These are phyloP conservation scores for Xylaria venustula DNA, from an alignment of 495 filamentous ascomycete species.

Conservation along the genomic window DNA sequence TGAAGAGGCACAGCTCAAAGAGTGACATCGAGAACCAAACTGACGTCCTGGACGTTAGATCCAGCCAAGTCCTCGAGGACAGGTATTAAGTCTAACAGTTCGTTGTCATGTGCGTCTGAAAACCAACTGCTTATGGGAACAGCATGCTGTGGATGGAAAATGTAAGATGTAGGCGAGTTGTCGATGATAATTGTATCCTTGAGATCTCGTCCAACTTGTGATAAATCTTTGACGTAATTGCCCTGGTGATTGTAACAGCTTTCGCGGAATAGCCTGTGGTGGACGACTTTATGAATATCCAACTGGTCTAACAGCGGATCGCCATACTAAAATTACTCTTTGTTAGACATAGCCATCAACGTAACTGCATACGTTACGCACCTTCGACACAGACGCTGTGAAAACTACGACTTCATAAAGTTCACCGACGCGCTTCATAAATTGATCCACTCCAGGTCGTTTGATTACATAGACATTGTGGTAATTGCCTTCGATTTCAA, in stretches of 20 bases:
- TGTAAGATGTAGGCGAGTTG: constrained; percentile 98
- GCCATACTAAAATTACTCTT: constrained; percentile 65
- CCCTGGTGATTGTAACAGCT: constrained; percentile 99
- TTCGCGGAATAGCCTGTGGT: constrained; percentile 94
- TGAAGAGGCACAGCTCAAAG: constrained; percentile 56
- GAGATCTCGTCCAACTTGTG: constrained; percentile 92
- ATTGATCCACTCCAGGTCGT: constrained; percentile 92
- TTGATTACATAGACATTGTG: constrained; percentile 99
- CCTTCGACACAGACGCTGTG: constrained; percentile 97
- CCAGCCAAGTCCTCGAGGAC: constrained; percentile 96
- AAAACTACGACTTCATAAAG: constrained; percentile 99
- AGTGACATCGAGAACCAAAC: constrained; percentile 93
- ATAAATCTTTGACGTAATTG: constrained; percentile 99
- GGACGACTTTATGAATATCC: constrained; percentile 95
- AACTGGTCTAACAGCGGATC: constrained; percentile 95
- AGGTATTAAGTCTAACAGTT: constrained; percentile 95
- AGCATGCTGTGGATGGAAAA: constrained; percentile 98
- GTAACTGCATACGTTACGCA: constrained; percentile 38
- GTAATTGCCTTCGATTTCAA: constrained; percentile 98
- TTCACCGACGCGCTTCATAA: constrained; percentile 98
- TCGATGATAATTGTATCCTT: constrained; percentile 99
- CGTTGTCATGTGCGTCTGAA: constrained; percentile 99
- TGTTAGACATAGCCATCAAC: background rate
- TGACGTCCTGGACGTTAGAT: constrained; percentile 87
- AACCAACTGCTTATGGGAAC: constrained; percentile 99